Evolutionary conservation across 78 protist genomes (phyloP), one percentile per base, ranked within the genome.

Genomic region (Monosiga brevicollis): DNA sequence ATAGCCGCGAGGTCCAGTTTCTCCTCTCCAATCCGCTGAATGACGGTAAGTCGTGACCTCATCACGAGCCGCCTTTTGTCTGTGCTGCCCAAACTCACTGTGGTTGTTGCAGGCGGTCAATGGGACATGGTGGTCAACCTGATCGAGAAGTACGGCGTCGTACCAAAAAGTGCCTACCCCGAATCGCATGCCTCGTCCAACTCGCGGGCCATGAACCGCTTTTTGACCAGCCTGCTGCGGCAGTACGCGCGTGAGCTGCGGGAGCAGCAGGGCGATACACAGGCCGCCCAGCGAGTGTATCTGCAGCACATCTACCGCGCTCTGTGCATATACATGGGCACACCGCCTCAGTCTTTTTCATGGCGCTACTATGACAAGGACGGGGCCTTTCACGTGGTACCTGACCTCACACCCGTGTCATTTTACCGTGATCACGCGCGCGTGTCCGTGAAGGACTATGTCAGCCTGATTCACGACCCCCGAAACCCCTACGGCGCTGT

Each of bases 61-160:
- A n/a, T n/a, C n/a, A n/a, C n/a, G n/a, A n/a, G n/a, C n/a, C n/a
- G n/a, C n/a, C n/a, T n/a, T n/a, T n/a, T n/a, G n/a, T n/a, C n/a
- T n/a, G n/a, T n/a, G n/a, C n/a, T n/a, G n/a, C n/a, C n/a, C n/a
- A n/a, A n/a, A n/a, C n/a, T n/a, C n/a, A n/a, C n/a, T n/a, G n/a
- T n/a, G n/a, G n/a, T n/a, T n/a, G n/a, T n/a, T n/a, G n/a, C n/a
- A n/a, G n/a, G 89, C 26, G 89, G 89, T 34, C 89, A 86, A 81
- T 80, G 34, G 78, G 84, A 86, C 80, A 86, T 86, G 89, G 15
- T 80, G 1, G 42, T 20, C 77, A n/a, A 2, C 82, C 22, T 86
- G 34, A 42, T 86, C 40, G 15, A 49, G 24, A 86, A 86, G 81
- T 81, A 86, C 82, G 89, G 89, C 36, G 35, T 86, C 55, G 85